Conservation (phyloP, 805 yeast genomes). For the Lipomyces sp. region DNA sequence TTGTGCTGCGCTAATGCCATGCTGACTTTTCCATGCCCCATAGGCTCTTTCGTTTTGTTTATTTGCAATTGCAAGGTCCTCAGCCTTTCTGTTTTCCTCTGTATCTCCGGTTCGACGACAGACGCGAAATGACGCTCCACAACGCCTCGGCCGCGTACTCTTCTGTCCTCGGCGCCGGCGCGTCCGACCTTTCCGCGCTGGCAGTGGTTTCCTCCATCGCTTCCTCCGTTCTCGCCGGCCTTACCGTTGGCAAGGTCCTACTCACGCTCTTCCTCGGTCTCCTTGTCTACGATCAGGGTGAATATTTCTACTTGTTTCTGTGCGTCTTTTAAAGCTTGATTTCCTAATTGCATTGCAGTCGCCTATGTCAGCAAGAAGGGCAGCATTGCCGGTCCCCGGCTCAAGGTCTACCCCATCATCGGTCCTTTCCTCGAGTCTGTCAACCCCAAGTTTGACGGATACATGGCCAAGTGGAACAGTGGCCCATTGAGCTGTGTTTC, state of each 20-base stretch:
- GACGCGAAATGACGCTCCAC: slow-evolving; percentile 6
- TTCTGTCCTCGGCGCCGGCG: not conserved
- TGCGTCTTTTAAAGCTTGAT: not conserved
- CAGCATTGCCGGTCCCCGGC: slow-evolving; percentile 81
- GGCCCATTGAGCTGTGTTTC: slow-evolving; percentile 96
- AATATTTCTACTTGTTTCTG: not conserved
- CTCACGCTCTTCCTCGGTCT: slow-evolving; percentile 8
- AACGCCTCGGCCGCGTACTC: slow-evolving; percentile 2
- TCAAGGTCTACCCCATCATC: slow-evolving; percentile 88
- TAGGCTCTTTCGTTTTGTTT: not conserved
- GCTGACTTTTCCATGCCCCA: not conserved
- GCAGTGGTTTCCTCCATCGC: not conserved
- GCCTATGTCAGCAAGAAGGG: slow-evolving; percentile 81
- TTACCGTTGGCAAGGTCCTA: not conserved
- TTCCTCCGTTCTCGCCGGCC: not conserved
- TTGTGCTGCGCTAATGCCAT: not conserved
- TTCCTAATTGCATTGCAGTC: slow-evolving; percentile 55
- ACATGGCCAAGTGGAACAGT: slow-evolving; percentile 87
- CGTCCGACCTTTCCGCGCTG: not conserved
- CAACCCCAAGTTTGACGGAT: slow-evolving; percentile 94
- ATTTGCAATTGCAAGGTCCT: no score
- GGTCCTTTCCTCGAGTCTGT: slow-evolving; percentile 94
- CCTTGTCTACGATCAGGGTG: slow-evolving; percentile 27
- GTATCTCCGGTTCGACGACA: not conserved
- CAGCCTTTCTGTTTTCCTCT: not conserved